These are phyloP conservation scores for Globisporangium lucens DNA, from an alignment of 352 stramenopile species.

Conservation along the genomic window DNA sequence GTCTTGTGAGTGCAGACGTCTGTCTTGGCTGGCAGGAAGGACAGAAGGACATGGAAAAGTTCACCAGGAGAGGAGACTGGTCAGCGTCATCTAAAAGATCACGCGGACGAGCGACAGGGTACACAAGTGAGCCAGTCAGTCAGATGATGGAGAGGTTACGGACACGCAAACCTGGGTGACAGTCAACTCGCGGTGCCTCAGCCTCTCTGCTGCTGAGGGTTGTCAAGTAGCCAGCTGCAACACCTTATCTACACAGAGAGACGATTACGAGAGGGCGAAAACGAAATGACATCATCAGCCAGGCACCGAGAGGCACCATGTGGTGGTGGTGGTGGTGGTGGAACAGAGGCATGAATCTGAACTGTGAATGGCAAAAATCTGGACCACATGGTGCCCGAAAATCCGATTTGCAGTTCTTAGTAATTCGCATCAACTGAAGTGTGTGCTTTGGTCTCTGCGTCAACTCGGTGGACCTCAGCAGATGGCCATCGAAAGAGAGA, in stretches of 20 bases:
- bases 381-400: not conserved
- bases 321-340: no score
- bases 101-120: not conserved
- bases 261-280: not conserved
- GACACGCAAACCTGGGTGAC: not conserved
- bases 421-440: not conserved
- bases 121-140: not conserved
- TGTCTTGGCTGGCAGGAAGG: not conserved
- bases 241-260: not conserved
- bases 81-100: not conserved
- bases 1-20: no score
- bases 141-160: not conserved
- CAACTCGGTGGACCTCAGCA: not conserved
- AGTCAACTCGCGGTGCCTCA: constrained; percentile 3
- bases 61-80: not conserved
- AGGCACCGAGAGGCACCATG: not conserved
- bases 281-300: not conserved
- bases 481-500: not conserved
- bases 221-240: not conserved
- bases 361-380: no score
- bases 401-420: not conserved
- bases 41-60: not conserved
- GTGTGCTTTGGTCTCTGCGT: not conserved
- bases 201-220: not conserved
- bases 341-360: no score